Base-by-base conservation (phyloP, 768 basidiomycete species). In the Suillus ampliporus region DNA sequence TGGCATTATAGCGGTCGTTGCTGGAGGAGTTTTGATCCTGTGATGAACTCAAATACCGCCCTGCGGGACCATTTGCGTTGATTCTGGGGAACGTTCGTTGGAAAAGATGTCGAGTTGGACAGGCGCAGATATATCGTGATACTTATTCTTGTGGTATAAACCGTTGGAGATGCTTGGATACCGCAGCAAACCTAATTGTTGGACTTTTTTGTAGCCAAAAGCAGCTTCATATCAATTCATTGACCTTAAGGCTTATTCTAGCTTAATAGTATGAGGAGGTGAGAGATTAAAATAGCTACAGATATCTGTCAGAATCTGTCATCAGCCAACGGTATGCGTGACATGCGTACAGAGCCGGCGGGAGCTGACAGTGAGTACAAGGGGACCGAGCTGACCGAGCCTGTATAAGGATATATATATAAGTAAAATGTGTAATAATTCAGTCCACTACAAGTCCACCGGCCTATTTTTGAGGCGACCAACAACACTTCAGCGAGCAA, bases 21-120 rank as follows among this genome's bases (percentile, higher is more conserved):
- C 37, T 28, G 54, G 54, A 11, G 13, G 57, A 1, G 61, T 17
- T 13, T 14, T 60, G 35, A 46, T 61, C 15, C 59, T 61, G 61
- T 61, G 41, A 60, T 19, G 48, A 51, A n/a, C 3, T 31, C 31
- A 31, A 3, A 31, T 31, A 31, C 6, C 6, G 31, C 31, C 6
- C 19, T 13, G 31, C 5, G 10, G 19, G 28, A 13, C 11, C 0
- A 34, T 3, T 28, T 13, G 28, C 1, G 17, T 28, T 28, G 28
- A 19, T 17, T 28, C 17, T 19, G 15, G 28, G 28, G 5, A 17
- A 31, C 17, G 37, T 37, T 37, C 1, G 37, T 37, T 10, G 37
- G 31, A 11, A 11, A 37, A 37, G 17, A 50, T 50, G 48, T 51
- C 1, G 31, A 38, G 31, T 31, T 31, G 31, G 31, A 31, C 31